Evolutionary conservation across 169 alveolate genomes (phyloP).

Genomic region (Eimeria tenella): DNA sequence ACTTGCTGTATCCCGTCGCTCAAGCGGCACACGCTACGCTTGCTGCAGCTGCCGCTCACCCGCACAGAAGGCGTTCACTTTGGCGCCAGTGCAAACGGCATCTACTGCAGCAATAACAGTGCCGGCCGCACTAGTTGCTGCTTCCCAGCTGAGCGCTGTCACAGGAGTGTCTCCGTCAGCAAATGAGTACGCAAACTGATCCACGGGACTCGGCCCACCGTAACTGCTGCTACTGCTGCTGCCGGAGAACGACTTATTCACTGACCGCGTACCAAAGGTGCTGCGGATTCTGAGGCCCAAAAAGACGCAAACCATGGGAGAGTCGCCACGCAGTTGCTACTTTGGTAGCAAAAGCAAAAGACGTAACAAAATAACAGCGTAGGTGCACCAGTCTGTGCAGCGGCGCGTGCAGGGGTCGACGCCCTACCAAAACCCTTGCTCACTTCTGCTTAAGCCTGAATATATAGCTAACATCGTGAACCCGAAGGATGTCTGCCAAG

Average conservation of each 20-base stretch:
- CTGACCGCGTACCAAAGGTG: slow-evolving; percentile 42
- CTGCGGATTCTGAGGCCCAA: slow-evolving; percentile 83
- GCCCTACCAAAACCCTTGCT: slow-evolving; percentile 48
- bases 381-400: not conserved
- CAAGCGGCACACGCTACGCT: slow-evolving; percentile 25
- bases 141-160: slow-evolving; percentile 93
- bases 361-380: too few species aligned
- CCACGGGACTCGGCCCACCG: not conserved
- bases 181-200: slow-evolving; percentile 31
- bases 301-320: not conserved
- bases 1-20: not conserved
- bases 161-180: slow-evolving; percentile 94
- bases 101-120: slow-evolving; percentile 95
- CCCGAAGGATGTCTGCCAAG: slow-evolving; percentile 95
- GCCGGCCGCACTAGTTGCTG: slow-evolving; percentile 95
- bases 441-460: slow-evolving; percentile 83
- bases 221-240: slow-evolving; percentile 36
- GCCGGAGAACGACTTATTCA: not conserved
- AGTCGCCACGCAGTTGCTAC: too few species aligned
- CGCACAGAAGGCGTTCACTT: slow-evolving; percentile 91
- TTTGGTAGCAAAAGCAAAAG: too few species aligned
- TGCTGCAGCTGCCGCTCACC: slow-evolving; percentile 66
- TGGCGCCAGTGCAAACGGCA: slow-evolving; percentile 89
- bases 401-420: too few species aligned
- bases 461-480: slow-evolving; percentile 96